Conservation (phyloP, 2,329 filamentous ascomycete species). For the Pyrenophora seminiperda region DNA sequence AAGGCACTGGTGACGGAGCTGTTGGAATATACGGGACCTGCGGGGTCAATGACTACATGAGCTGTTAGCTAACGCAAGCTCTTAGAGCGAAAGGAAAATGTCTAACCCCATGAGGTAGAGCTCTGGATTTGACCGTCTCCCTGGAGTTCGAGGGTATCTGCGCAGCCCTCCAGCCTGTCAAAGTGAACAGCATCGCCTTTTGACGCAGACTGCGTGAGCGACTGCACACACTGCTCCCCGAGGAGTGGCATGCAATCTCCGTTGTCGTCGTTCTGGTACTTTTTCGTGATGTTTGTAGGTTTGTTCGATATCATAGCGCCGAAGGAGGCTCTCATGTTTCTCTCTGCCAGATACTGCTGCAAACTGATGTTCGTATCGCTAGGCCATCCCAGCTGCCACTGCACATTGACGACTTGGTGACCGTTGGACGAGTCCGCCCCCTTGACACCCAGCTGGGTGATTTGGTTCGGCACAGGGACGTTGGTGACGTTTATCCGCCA, state of each 20-base stretch:
- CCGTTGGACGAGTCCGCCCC: slow-evolving; percentile 1
- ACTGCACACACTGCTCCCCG: background rate
- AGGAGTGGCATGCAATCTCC: slow-evolving; percentile 1
- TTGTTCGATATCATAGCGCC: slow-evolving; percentile 1
- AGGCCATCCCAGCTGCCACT: slow-evolving; percentile 10
- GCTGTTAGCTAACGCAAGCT: background rate
- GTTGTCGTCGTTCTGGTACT: background rate
- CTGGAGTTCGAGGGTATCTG: background rate
- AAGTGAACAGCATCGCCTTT: background rate
- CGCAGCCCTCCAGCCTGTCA: background rate
- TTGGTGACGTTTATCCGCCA: slow-evolving; percentile 6
- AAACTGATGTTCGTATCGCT: background rate
- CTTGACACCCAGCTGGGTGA: background rate
- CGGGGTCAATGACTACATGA: background rate
- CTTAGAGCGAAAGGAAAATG: background rate
- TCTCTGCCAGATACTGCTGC: background rate
- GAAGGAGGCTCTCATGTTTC: background rate
- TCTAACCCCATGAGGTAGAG: background rate
- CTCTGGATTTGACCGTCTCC: background rate
- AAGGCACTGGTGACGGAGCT: background rate
- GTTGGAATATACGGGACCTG: background rate
- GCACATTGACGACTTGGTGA: background rate
- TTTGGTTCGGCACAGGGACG: background rate
- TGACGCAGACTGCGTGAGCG: background rate
- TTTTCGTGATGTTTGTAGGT: background rate